These are phyloP conservation scores for Sugiyamaella castrensis DNA, from an alignment of 1,139 yeast genomes.

Conservation along the genomic window DNA sequence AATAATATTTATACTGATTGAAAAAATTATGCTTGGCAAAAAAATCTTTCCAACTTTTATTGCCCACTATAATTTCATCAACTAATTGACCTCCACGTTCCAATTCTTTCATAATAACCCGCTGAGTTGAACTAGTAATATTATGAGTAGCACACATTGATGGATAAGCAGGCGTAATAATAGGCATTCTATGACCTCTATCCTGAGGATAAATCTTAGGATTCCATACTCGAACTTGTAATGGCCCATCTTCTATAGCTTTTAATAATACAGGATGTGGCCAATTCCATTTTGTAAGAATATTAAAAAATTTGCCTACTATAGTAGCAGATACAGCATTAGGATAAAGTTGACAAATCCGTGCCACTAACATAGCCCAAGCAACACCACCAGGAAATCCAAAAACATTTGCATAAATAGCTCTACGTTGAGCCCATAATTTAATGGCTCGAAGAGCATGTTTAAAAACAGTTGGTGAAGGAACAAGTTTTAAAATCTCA, in stretches of 20 bases:
- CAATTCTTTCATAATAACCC: conserved; percentile 71
- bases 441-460: conserved; percentile 90
- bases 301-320: conserved; percentile 81
- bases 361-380: conserved; percentile 98
- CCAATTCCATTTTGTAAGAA: conserved; percentile 92
- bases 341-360: conserved; percentile 94
- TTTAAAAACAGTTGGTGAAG: conserved; percentile 88
- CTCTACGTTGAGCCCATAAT: conserved; percentile 95
- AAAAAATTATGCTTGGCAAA: conserved; percentile 80
- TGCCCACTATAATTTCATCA: conserved; percentile 63
- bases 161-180: conserved; percentile 98
- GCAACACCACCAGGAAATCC: conserved; percentile 99
- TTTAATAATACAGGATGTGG: conserved; percentile 95
- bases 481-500: conserved; percentile 82
- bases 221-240: conserved; percentile 96
- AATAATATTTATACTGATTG: conserved; percentile 75
- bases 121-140: conserved; percentile 82
- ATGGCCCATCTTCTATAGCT: conserved; percentile 94
- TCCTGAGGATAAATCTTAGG: conserved; percentile 88
- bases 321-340: conserved; percentile 93
- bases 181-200: conserved; percentile 92
- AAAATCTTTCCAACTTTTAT: conserved; percentile 68
- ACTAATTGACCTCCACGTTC: conserved; percentile 69
- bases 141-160: conserved; percentile 99
- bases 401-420: conserved; percentile 87